phyloP scores from a whole-genome alignment of 495 filamentous ascomycete genomes.

The Talaromyces stipitatus region DNA sequence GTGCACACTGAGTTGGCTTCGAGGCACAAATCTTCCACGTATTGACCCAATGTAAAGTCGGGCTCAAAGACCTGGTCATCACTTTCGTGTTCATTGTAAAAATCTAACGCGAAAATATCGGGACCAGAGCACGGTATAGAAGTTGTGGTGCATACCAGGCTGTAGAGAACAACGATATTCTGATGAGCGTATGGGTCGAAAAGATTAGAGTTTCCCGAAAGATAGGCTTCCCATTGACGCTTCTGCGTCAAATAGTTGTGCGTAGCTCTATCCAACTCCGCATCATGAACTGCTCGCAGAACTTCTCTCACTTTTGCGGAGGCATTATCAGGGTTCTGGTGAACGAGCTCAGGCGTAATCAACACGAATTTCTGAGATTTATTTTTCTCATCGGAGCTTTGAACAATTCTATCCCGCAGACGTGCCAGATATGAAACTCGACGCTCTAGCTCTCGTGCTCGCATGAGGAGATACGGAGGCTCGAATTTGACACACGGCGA shows the following conservation, averaged over 20 bases:
- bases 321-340: conserved; percentile 64
- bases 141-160: conserved; percentile 81
- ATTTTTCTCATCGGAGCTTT: conserved; percentile 48
- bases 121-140: conserved; percentile 90
- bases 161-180: conserved; percentile 91
- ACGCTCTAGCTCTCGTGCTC: conserved; percentile 82
- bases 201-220: conserved; percentile 71
- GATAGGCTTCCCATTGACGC: conserved; percentile 88
- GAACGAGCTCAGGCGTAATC: conserved; percentile 91
- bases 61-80: conserved; percentile 59
- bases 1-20: conserved; percentile 67
- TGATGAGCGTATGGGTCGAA: conserved; percentile 95
- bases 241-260: conserved; percentile 94
- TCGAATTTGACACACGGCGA: conserved; percentile 95
- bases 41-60: conserved; percentile 91
- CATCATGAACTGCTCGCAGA: conserved; percentile 86
- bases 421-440: conserved; percentile 70
- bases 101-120: conserved; percentile 74
- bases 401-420: conserved; percentile 58
- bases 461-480: conserved; percentile 87
- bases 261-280: conserved; percentile 90
- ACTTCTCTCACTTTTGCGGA: conserved; percentile 86
- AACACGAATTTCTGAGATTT: conserved; percentile 71
- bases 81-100: conserved; percentile 81
- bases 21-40: conserved; percentile 84